These are phyloP conservation scores for Penicillium taxi DNA, from an alignment of 495 filamentous ascomycete genomes.

Conservation along the genomic window DNA sequence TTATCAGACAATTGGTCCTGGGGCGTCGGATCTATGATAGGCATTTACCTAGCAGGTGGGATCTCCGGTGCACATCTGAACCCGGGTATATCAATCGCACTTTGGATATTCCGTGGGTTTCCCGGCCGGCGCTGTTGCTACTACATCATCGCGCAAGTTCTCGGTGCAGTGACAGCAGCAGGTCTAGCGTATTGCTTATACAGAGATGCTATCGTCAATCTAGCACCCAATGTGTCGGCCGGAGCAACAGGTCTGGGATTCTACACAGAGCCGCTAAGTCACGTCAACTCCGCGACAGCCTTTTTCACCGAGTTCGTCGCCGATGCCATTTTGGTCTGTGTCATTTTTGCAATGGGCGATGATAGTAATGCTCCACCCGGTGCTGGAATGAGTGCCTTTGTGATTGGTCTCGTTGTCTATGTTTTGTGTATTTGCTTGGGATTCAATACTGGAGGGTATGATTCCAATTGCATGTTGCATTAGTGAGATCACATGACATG, in stretches of 20 bases:
- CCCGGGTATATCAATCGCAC: slow-evolving; percentile 11
- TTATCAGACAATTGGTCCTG: slow-evolving; percentile 9
- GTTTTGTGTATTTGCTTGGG: slow-evolving; percentile 14
- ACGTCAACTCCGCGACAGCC: slow-evolving; percentile 39
- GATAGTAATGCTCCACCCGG: slow-evolving; percentile 18
- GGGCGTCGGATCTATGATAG: slow-evolving; percentile 16
- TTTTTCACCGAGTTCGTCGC: slow-evolving; percentile 27
- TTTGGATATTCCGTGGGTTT: slow-evolving; percentile 14
- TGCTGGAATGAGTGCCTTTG: slow-evolving; percentile 20
- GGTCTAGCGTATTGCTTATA: slow-evolving; percentile 14
- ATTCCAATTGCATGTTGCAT: not conserved
- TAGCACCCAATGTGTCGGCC: slow-evolving; percentile 4
- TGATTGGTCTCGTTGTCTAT: slow-evolving; percentile 14
- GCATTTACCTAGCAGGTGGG: slow-evolving; percentile 13
- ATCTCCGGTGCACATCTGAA: slow-evolving; percentile 14
- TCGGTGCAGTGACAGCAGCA: slow-evolving; percentile 11
- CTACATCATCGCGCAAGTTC: slow-evolving; percentile 10
- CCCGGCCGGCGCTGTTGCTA: slow-evolving; percentile 8
- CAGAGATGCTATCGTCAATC: slow-evolving; percentile 9
- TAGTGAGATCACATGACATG: not conserved
- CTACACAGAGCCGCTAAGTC: slow-evolving; percentile 44
- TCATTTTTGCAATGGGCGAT: slow-evolving; percentile 18
- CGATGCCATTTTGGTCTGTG: slow-evolving; percentile 15
- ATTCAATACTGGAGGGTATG: slow-evolving; percentile 19
- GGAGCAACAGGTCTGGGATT: slow-evolving; percentile 37